These are phyloP conservation scores for Lactifluus pinguis DNA, from an alignment of 768 basidiomycete genomes.

Conservation along the genomic window DNA sequence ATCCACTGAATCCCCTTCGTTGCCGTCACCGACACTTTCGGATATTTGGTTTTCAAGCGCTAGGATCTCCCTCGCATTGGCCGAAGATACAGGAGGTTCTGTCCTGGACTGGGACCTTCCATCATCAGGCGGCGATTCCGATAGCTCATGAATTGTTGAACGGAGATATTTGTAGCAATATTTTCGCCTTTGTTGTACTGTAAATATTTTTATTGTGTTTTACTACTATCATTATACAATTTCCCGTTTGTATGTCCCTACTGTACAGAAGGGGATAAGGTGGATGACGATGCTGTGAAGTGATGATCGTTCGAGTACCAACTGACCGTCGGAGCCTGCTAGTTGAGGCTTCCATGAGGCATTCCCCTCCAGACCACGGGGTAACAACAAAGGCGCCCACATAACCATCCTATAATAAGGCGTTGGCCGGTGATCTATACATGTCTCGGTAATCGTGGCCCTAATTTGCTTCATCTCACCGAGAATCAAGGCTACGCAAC, in stretches of 20 bases:
- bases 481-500: not conserved
- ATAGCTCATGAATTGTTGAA: not conserved
- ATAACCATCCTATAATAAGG: not conserved
- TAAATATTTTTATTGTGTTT: conserved; percentile 9
- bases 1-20: conserved; percentile 1
- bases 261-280: not conserved
- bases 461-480: not conserved
- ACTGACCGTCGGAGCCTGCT: not conserved
- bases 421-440: not conserved
- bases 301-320: not conserved
- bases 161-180: not conserved
- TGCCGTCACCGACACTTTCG: conserved; percentile 14
- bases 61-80: conserved; percentile 1
- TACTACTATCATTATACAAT: conserved; percentile 14
- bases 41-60: conserved; percentile 17
- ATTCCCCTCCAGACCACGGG: not conserved
- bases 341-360: not conserved
- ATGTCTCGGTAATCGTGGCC: not conserved
- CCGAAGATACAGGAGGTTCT: not conserved
- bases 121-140: conserved; percentile 7
- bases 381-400: not conserved
- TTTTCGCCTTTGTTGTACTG: not conserved
- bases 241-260: not conserved
- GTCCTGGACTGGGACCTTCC: conserved; percentile 16
- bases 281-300: not conserved